These are phyloP conservation scores for Neurospora sp. DNA, from an alignment of 495 filamentous ascomycete genomes.

Conservation along the genomic window DNA sequence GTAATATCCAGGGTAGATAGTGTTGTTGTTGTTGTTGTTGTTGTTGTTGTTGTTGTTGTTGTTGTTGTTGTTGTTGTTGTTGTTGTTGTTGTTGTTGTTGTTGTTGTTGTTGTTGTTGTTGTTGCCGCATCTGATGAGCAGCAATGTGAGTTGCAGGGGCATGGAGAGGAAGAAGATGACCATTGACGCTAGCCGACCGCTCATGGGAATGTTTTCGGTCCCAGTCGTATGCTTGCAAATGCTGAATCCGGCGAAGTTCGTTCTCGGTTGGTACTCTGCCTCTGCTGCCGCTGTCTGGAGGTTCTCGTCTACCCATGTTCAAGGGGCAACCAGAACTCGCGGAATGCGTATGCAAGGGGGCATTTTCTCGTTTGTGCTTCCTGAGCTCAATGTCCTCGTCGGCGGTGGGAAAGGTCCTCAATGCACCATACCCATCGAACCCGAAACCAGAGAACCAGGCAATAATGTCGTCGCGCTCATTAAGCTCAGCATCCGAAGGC, in stretches of 20 bases:
- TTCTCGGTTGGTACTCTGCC: background rate
- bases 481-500: constrained; percentile 23
- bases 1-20: background rate
- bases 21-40: background rate
- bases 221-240: background rate
- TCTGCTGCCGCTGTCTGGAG: background rate
- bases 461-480: constrained; percentile 30
- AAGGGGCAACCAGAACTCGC: background rate
- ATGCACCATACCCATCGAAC: constrained; percentile 24
- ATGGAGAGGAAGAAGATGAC: background rate
- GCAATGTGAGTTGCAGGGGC: background rate
- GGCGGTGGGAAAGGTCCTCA: constrained; percentile 15
- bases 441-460: constrained; percentile 36
- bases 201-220: background rate
- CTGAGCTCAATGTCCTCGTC: background rate
- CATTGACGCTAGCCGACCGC: background rate
- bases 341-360: background rate
- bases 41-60: background rate
- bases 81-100: background rate
- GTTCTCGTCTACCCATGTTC: background rate
- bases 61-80: background rate
- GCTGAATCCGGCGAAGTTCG: background rate
- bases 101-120: background rate
- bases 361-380: background rate
- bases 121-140: background rate